A percentile compares a stretch with the other conserved stretches of the same genome.
phyloP scores from a whole-genome alignment of 352 stramenopile species.

The Poterioochromonas sp. region DNA sequence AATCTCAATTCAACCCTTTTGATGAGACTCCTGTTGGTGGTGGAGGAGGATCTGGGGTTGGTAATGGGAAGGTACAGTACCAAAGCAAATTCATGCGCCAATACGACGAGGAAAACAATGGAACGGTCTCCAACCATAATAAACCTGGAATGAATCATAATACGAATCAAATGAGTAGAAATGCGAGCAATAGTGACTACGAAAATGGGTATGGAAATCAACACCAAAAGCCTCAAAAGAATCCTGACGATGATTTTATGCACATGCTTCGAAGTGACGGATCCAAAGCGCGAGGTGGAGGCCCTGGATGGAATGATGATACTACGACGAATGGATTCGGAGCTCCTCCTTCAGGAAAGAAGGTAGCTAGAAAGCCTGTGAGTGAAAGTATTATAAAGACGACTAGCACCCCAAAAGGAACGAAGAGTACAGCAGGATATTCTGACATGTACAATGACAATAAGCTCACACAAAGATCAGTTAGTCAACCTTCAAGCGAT shows the following conservation, averaged over 20 bases:
- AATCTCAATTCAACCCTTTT: not conserved
- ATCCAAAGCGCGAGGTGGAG: not conserved
- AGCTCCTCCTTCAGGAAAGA: not conserved
- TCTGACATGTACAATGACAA: not conserved
- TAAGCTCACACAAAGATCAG: not conserved
- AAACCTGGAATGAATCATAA: not conserved
- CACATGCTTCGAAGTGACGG: not conserved
- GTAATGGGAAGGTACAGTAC: not conserved
- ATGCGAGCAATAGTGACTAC: no score
- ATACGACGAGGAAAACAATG: not conserved
- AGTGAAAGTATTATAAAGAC: not conserved
- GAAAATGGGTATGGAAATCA: no score
- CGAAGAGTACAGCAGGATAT: not conserved
- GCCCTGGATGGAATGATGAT: constrained; percentile 24
- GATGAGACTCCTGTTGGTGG: not conserved
- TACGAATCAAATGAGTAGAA: not conserved
- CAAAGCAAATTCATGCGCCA: constrained; percentile 22
- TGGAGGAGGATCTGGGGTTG: not conserved
- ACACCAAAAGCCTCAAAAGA: not conserved
- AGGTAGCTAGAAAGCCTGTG: not conserved
- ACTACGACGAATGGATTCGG: not conserved
- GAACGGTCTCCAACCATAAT: no score
- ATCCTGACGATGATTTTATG: constrained; percentile 11
- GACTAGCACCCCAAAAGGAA: not conserved
- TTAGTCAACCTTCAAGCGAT: no score